phyloP scores from a whole-genome alignment of 805 yeast species.

The Nakazawaea wickerhamii region DNA sequence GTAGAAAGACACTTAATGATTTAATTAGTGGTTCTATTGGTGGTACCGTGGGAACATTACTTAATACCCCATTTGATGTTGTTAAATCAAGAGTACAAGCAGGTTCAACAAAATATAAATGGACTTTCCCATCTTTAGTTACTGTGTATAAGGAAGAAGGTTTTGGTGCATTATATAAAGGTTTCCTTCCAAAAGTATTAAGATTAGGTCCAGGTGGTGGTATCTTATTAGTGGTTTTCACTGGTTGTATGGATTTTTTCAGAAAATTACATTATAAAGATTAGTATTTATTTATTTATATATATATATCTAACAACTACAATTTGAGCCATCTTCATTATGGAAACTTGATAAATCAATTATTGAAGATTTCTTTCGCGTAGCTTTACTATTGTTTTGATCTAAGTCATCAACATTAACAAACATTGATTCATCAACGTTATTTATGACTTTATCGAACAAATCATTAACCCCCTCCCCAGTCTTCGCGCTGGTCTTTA shows the following conservation, averaged over 20 bases:
- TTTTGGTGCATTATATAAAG: constrained; percentile 84
- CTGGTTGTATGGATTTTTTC: constrained; percentile 91
- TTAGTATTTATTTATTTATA: background rate
- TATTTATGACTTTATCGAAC: constrained; percentile 29
- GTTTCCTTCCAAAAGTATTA: constrained; percentile 93
- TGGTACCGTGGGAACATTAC: constrained; percentile 92
- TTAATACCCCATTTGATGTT: constrained; percentile 96
- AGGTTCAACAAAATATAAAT: constrained; percentile 79
- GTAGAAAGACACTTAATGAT: constrained; percentile 80
- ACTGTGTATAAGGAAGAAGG: constrained; percentile 89
- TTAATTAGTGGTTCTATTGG: constrained; percentile 91
- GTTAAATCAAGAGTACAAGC: constrained; percentile 97
- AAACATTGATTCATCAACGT: constrained; percentile 24
- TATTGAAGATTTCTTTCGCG: background rate
- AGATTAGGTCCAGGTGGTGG: constrained; percentile 99
- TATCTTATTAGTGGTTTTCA: constrained; percentile 92
- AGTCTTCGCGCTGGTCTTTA: constrained; percentile 62
- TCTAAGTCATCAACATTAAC: constrained; percentile 19
- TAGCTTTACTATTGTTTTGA: background rate
- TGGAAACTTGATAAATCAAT: constrained; percentile 7
- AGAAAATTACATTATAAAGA: constrained; percentile 43
- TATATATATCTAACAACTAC: constrained; percentile 4
- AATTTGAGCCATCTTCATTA: constrained; percentile 1
- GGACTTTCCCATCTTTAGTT: constrained; percentile 80
- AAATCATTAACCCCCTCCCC: constrained; percentile 54